Base-by-base conservation (phyloP, 2,329 filamentous ascomycete species). In the Calonectria fujianensis region DNA sequence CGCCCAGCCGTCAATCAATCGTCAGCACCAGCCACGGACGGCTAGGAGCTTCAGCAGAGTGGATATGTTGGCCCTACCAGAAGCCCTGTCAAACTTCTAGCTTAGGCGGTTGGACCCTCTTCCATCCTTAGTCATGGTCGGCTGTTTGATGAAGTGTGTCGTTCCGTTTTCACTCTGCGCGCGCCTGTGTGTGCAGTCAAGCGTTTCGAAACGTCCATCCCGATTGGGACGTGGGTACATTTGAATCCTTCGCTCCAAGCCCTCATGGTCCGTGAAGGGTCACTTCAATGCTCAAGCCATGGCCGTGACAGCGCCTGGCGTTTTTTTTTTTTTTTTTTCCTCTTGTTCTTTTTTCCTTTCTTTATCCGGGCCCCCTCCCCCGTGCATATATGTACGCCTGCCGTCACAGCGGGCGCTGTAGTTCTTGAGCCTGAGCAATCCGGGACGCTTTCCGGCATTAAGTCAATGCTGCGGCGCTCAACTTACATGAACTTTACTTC, bases 41-140 rank as follows among this genome's bases (percentile, higher is more conserved):
- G 74, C 72, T 73, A 73, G 65, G 77, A 71, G 76, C 76, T 75
- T 79, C 72, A 74, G 59, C 50, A 68, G 67, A 35, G 73, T 63
- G 61, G 73, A 31, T 48, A 72, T 70, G 50, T 70, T 78, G 74
- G 75, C 70, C 39, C 69, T 80, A 68, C 74, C 63, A 80, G 79
- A 80, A 80, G 79, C 77, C 78, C 72, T 79, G 77, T 76, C 75
- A 79, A 74, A 71, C 72, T 80, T 80, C 79, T 80, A 80, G 79
- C 77, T 77, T 65, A 57, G 51, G 71, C 68, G 73, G 73, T 66
- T 76, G 74, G 75, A 72, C 48, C 59, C 67, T 69, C 65, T 18
- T 31, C 52, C 50, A 29, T 29, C 35, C 50, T 24, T 65, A 45
- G 71, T 48, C 39, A 31, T 27, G 37, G 61, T 64, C 41, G 61